Evolutionary conservation across 192 early-diverging fungal species (phyloP), one percentile per base, ranked within the genome.

Genomic region (Backusella sp.): DNA sequence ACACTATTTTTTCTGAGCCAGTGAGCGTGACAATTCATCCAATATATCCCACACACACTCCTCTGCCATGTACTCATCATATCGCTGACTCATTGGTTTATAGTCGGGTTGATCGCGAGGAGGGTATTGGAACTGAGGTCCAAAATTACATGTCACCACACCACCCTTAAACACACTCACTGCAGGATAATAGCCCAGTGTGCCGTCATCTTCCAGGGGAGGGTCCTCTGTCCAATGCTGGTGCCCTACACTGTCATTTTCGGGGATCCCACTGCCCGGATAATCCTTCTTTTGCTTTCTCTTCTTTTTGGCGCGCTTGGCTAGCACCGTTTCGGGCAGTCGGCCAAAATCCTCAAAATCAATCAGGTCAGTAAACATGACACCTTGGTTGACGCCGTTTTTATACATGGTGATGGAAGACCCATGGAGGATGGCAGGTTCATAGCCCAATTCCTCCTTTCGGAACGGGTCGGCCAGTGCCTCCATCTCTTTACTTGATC

Each of bases 361-460:
- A 68, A 81, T 80, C 28, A 92, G 66, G 66, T 87, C 82, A 12
- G 87, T 71, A 68, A 85, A 91, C 75, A 89, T 85, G 2, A 85
- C 79, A 17, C 90, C 91, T 69, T 87, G 84, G 32, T 79, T 87
- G 19, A 85, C 74, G 11, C 90, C 91, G 42, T 92, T 92, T 75
- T 92, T 92, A 79, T 88, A 92, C 1, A 89, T 74, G 39, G 81
- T 81, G 30, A 92, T 91, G 53, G 85, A 83, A 14, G 91, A 92
- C 9, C 84, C 89, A 6, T 79, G 79, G 21, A 90, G 77, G 11
- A 75, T 72, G 2, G 86, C 78, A 21, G 44, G 39, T 8, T 73
- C 26, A 3, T 37, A 28, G 17, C 8, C n/a, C 2, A 73, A 39
- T 21, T 77, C 68, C 0, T 68, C 52, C 34, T 72, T 76, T 28